Evolutionary conservation across 768 basidiomycete genomes (phyloP).

Genomic region (Tephrocybe sp.): DNA sequence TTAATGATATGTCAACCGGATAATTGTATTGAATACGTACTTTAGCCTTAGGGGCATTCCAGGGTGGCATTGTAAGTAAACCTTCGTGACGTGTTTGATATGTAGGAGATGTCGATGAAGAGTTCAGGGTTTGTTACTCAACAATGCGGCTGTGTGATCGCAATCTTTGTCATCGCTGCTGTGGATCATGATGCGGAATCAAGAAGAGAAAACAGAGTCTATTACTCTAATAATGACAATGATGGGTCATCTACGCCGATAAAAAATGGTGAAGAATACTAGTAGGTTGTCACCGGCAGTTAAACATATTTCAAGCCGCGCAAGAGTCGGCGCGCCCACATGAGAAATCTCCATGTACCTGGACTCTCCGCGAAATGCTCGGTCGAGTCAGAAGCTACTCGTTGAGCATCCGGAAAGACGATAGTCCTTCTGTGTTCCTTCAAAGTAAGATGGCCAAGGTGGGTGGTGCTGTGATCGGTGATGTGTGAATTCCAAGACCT

Average conservation of each 20-base stretch:
- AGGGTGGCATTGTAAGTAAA: conserved; percentile 15
- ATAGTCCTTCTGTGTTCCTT: conserved; percentile 29
- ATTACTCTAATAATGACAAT: too few species aligned
- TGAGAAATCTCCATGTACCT: background rate
- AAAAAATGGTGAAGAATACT: too few species aligned
- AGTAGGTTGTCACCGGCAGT: too few species aligned
- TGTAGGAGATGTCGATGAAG: background rate
- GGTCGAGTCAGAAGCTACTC: background rate
- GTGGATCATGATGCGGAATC: too few species aligned
- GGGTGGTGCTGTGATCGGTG: conserved; percentile 14
- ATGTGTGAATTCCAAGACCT: conserved; percentile 16
- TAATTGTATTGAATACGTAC: background rate
- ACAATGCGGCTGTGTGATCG: background rate
- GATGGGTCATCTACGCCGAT: too few species aligned
- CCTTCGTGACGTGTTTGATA: background rate
- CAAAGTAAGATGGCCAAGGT: conserved; percentile 26
- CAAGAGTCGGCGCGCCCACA: background rate
- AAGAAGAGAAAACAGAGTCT: too few species aligned
- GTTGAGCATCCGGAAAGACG: conserved; percentile 18
- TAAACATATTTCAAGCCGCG: background rate
- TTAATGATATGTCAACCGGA: background rate
- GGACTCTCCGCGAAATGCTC: conserved; percentile 2
- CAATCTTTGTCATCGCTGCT: conserved; percentile 1
- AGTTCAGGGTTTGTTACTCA: background rate
- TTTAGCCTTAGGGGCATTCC: conserved; percentile 22